Conservation (phyloP, 805 yeast species). For the Nakazawaea siamensis region DNA sequence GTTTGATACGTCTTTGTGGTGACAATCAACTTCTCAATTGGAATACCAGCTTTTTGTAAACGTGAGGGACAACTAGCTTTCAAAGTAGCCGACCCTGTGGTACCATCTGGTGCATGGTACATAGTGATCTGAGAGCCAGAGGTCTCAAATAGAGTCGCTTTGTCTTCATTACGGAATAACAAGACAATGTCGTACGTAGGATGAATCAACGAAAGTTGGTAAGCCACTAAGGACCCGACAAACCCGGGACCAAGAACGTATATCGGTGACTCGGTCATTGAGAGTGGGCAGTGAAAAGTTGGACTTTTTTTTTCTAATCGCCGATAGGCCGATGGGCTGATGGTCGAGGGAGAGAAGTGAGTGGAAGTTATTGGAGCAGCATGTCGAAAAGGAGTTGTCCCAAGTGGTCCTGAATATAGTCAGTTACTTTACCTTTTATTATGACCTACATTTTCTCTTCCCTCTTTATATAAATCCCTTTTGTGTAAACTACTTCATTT, state of each 20-base stretch:
- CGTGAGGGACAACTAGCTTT: constrained; percentile 13
- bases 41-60: constrained; percentile 7
- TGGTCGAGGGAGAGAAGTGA: too few species aligned
- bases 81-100: constrained; percentile 11
- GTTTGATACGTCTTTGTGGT: constrained; percentile 81
- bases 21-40: constrained; percentile 36
- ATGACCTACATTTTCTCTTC: too few species aligned
- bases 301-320: too few species aligned
- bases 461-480: too few species aligned
- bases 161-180: constrained; percentile 32
- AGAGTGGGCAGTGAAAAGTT: too few species aligned
- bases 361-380: too few species aligned
- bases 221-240: constrained; percentile 43
- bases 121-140: constrained; percentile 29
- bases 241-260: constrained; percentile 44
- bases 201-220: constrained; percentile 33
- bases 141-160: constrained; percentile 31
- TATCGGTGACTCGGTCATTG: too few species aligned
- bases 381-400: too few species aligned
- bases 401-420: too few species aligned
- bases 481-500: too few species aligned
- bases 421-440: too few species aligned
- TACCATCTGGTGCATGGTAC: constrained; percentile 14
- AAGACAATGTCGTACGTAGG: constrained; percentile 27
- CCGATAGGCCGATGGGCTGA: too few species aligned